Evolutionary conservation across 805 yeast species (phyloP), one percentile per base, ranked within the genome.

Genomic region (Ogataea pini): DNA sequence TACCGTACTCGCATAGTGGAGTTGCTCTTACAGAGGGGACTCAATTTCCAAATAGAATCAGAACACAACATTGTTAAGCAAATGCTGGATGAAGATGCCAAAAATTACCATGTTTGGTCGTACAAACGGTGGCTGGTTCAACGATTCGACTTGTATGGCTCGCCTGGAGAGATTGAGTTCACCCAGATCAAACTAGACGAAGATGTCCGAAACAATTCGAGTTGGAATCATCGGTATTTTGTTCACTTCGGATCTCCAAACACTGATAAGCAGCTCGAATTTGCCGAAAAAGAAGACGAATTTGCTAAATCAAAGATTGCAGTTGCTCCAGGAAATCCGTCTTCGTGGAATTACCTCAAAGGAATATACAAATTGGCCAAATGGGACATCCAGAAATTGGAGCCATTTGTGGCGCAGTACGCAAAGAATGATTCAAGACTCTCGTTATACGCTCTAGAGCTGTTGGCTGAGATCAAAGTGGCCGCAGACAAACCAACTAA

Each of bases 81-180:
- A 40, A 86, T 92, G 86, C 67, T 94, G 4, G 79, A 77, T 10
- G 85, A 82, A 42, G 99, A 94, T 61, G 64, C 84, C 4, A 94
- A 94, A 62, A 94, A 94, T 70, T 95, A 94, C 66, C 99, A 94
- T 60, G 97, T 91, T 5, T 94, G 99, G 98, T 80, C 96, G 1
- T 89, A 90, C 58, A 71, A 92, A 44, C 86, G 86, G 58, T 91
- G 97, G 97, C 68, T 88, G 18, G 84, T 86, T 8, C 72, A 75
- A 31, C 72, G 72, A 55, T 85, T 84, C 54, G 63, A 72, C 1
- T 70, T 80, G 34, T 82, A 69, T 56, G 67, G 71, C 36, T 59
- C 58, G 20, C 59, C 61, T 0, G 63, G 67, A 31, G 96, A 89
- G 61, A 52, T 82, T 13, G 61, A 59, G 5, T 85, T 79, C 60